Conservation (phyloP, 129 eudicot species). For the Saposhnikovia divaricata region DNA sequence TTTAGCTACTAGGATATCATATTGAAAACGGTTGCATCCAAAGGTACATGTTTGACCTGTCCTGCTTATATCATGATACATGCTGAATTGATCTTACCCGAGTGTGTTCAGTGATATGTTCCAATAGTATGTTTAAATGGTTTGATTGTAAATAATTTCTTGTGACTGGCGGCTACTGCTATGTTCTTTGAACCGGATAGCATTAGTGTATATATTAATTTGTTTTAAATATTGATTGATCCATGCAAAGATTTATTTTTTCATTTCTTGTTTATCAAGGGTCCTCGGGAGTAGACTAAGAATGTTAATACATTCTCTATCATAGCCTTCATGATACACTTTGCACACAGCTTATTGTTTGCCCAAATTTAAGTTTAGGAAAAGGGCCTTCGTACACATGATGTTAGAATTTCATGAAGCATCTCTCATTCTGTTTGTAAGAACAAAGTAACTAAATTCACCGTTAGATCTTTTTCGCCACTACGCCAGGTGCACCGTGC, state of each 20-base stretch:
- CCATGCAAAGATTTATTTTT: neutral
- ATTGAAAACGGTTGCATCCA: neutral
- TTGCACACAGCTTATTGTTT: neutral
- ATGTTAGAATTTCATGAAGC: neutral
- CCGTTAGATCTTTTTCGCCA: too few relatives aligned
- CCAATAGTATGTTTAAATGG: neutral
- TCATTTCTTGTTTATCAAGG: neutral
- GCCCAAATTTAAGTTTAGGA: neutral
- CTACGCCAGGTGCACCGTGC: neutral
- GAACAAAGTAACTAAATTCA: neutral
- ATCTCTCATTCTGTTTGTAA: neutral
- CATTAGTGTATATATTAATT: neutral
- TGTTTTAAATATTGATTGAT: neutral
- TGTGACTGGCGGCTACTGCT: neutral
- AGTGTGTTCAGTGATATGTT: neutral
- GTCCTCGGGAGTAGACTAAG: neutral
- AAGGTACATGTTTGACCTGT: conserved; percentile 11
- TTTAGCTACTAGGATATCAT: neutral
- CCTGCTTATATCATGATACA: neutral
- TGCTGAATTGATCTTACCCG: neutral
- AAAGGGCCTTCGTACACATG: neutral
- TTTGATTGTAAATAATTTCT: neutral
- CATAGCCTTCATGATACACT: neutral
- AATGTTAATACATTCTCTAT: neutral
- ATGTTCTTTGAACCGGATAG: neutral